These are phyloP conservation scores for Populus deltoides DNA, from an alignment of 345 rosid genomes.

Conservation along the genomic window DNA sequence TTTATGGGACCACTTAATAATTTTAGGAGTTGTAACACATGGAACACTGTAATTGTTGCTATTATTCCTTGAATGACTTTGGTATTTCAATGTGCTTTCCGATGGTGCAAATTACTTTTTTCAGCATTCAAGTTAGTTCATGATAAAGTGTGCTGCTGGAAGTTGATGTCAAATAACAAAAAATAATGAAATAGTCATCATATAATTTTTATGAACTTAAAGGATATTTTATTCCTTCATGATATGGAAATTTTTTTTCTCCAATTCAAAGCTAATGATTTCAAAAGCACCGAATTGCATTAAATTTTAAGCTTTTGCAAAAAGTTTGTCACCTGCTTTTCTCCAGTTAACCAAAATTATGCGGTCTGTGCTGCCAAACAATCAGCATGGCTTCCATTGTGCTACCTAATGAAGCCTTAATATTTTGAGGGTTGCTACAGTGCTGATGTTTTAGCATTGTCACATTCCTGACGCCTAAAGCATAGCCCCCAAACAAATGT, in stretches of 20 bases:
- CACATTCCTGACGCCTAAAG: neutral
- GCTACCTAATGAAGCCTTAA: neutral
- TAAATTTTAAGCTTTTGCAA: neutral
- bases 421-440: neutral
- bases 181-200: neutral
- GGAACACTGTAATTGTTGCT: neutral
- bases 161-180: neutral
- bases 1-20: neutral
- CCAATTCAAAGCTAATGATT: neutral
- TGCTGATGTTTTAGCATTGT: neutral
- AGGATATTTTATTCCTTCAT: neutral
- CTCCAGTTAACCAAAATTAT: neutral
- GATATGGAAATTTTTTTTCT: neutral
- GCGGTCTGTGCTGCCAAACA: neutral
- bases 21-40: neutral
- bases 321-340: neutral
- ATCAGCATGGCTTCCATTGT: neutral
- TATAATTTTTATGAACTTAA: neutral
- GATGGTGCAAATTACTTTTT: neutral
- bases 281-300: neutral
- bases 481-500: neutral
- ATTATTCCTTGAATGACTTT: neutral
- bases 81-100: neutral
- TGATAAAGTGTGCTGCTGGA: neutral
- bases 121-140: neutral